Evolutionary conservation across 2,329 filamentous ascomycete genomes (phyloP).

Genomic region (Neospermospora avenae): DNA sequence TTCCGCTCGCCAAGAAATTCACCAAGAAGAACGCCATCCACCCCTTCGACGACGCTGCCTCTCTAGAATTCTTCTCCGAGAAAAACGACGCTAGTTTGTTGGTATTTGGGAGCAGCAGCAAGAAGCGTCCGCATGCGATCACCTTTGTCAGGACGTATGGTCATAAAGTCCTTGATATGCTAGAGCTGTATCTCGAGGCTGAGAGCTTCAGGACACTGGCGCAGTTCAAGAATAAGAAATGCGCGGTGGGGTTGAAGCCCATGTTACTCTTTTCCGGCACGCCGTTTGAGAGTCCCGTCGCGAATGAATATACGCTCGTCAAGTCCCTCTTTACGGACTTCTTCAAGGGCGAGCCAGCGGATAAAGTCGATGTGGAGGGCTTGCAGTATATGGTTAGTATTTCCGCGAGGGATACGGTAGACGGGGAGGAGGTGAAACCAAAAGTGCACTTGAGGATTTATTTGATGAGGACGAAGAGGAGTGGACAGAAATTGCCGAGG

Average conservation of each 20-base stretch:
- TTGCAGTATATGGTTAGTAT: slow-evolving; percentile 87
- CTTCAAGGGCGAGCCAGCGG: slow-evolving; percentile 75
- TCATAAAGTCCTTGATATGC: slow-evolving; percentile 89
- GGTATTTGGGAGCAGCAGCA: slow-evolving; percentile 79
- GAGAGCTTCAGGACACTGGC: slow-evolving; percentile 65
- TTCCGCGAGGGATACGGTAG: slow-evolving; percentile 63
- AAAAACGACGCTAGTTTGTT: slow-evolving; percentile 93
- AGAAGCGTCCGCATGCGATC: slow-evolving; percentile 92
- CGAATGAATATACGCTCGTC: slow-evolving; percentile 76
- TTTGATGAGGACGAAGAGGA: slow-evolving; percentile 80
- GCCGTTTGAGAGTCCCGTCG: slow-evolving; percentile 77
- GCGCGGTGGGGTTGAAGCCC: slow-evolving; percentile 79
- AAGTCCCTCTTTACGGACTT: slow-evolving; percentile 88
- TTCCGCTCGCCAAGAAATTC: slow-evolving; percentile 83
- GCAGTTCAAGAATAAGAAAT: slow-evolving; percentile 74
- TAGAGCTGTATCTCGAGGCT: slow-evolving; percentile 81
- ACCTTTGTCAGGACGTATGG: slow-evolving; percentile 81
- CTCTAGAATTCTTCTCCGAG: slow-evolving; percentile 90
- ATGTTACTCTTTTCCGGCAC: slow-evolving; percentile 89
- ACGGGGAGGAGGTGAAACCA: slow-evolving; percentile 49
- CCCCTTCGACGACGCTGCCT: slow-evolving; percentile 86
- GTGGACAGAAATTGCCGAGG: slow-evolving; percentile 80
- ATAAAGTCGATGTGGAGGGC: slow-evolving; percentile 91
- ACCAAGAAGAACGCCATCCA: slow-evolving; percentile 96
- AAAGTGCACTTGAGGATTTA: slow-evolving; percentile 73